Conservation (phyloP, 805 yeast genomes). For the Komagataella mondaviorum region DNA sequence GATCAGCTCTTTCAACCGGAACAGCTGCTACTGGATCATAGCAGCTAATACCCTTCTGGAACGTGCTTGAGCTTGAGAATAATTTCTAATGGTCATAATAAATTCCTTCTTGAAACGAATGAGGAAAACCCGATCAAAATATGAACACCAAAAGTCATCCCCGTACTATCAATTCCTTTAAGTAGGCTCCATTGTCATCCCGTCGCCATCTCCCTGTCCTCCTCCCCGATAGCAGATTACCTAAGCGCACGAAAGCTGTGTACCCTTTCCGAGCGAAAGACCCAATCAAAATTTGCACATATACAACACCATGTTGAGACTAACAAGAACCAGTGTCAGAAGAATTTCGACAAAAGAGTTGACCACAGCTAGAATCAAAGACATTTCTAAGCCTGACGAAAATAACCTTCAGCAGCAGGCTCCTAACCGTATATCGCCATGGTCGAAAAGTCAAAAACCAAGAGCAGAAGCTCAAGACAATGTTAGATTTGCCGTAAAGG, state of each 20-base stretch:
- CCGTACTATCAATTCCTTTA: too few relatives aligned
- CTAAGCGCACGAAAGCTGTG: not conserved
- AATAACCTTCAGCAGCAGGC: slow-evolving; percentile 40
- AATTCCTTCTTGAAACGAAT: too few relatives aligned
- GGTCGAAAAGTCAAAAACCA: slow-evolving; percentile 61
- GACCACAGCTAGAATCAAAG: not conserved
- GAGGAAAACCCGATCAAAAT: too few relatives aligned
- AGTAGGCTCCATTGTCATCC: not conserved
- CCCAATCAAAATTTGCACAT: not conserved
- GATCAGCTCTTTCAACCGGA: too few relatives aligned
- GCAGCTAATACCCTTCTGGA: too few relatives aligned
- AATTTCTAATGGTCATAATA: too few relatives aligned
- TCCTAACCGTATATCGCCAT: slow-evolving; percentile 56
- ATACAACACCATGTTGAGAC: not conserved
- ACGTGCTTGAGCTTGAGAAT: too few relatives aligned
- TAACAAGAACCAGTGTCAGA: not conserved
- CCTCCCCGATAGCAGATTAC: not conserved
- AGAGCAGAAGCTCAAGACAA: slow-evolving; percentile 42
- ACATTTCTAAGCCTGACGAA: slow-evolving; percentile 3
- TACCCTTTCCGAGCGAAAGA: not conserved
- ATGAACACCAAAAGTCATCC: too few relatives aligned
- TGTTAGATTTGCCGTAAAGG: slow-evolving; percentile 61
- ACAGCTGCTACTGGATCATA: too few relatives aligned
- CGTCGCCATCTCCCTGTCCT: not conserved
- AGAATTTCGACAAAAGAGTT: not conserved